These are phyloP conservation scores for Pyricularia grisea DNA, from an alignment of 2,329 filamentous ascomycete species.

Conservation along the genomic window DNA sequence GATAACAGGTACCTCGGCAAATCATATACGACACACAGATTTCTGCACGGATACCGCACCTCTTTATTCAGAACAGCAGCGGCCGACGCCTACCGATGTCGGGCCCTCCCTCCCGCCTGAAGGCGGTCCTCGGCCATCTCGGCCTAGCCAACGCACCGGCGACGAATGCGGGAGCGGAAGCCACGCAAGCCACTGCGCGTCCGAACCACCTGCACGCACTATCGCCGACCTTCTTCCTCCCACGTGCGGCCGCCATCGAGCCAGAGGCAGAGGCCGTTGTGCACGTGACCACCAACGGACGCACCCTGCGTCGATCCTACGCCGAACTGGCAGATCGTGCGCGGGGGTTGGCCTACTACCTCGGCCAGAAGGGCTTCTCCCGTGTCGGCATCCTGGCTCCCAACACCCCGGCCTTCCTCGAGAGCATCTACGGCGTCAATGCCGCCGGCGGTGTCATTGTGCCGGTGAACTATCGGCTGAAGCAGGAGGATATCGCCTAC, in stretches of 20 bases:
- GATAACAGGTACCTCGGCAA: neutral
- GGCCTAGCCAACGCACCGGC: constrained; percentile 16
- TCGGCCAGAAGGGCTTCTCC: constrained; percentile 63
- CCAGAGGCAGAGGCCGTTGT: constrained; percentile 77
- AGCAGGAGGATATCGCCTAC: constrained; percentile 78
- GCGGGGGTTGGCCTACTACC: constrained; percentile 77
- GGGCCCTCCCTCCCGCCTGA: constrained; percentile 50
- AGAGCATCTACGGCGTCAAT: constrained; percentile 79
- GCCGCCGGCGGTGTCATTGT: constrained; percentile 75
- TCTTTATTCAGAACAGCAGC: neutral
- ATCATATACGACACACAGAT: neutral
- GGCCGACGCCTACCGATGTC: constrained; percentile 44
- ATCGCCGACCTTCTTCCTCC: constrained; percentile 74
- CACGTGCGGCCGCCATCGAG: constrained; percentile 79
- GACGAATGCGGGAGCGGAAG: neutral
- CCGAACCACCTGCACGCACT: constrained; percentile 62
- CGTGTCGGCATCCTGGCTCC: constrained; percentile 79
- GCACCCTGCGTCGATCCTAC: constrained; percentile 68
- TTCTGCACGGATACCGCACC: neutral
- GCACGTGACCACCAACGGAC: constrained; percentile 72
- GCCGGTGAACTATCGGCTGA: constrained; percentile 54
- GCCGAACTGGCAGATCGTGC: constrained; percentile 76
- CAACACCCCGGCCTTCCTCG: constrained; percentile 91
- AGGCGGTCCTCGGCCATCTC: constrained; percentile 45
- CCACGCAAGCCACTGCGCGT: constrained; percentile 22